These are phyloP conservation scores for Wickerhamiella qilinensis DNA, from an alignment of 805 yeast genomes.

Conservation along the genomic window DNA sequence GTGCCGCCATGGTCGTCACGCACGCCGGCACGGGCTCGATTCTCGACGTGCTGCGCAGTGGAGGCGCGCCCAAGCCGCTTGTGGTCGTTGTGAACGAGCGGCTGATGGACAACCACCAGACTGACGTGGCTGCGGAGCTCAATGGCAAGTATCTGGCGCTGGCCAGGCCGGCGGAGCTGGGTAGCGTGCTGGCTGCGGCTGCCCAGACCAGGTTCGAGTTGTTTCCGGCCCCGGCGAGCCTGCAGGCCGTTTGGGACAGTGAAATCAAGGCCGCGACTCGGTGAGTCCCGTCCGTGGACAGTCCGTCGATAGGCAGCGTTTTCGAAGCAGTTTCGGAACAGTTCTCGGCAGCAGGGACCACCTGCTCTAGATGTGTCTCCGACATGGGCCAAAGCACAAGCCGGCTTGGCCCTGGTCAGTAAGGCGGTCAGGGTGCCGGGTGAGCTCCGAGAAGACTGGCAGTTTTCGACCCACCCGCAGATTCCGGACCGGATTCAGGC, in stretches of 20 bases:
- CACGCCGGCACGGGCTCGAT: slow-evolving; percentile 93
- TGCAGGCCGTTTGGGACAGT: slow-evolving; percentile 4
- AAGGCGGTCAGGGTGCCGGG: too few relatives aligned
- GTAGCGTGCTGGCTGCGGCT: slow-evolving; percentile 1
- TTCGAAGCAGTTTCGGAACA: too few relatives aligned
- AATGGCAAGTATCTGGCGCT: slow-evolving; percentile 2
- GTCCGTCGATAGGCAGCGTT: too few relatives aligned
- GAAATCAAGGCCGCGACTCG: too few relatives aligned
- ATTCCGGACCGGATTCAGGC: too few relatives aligned
- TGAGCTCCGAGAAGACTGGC: too few relatives aligned
- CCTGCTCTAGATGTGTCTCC: too few relatives aligned
- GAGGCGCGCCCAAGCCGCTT: slow-evolving; percentile 28
- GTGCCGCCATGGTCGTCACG: slow-evolving; percentile 50
- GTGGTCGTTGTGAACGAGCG: slow-evolving; percentile 54
- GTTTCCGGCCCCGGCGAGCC: slow-evolving; percentile 4
- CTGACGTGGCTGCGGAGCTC: slow-evolving; percentile 53
- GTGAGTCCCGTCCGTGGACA: too few relatives aligned
- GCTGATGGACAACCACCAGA: slow-evolving; percentile 81
- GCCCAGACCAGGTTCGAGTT: background rate
- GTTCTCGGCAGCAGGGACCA: too few relatives aligned
- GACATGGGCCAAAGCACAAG: too few relatives aligned
- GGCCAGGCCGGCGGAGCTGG: background rate
- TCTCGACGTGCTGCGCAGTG: slow-evolving; percentile 48
- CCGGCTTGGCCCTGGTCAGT: too few relatives aligned
- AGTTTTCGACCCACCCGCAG: too few relatives aligned